Evolutionary conservation across 257 asterid genomes (phyloP).

Genomic region (Pogostemon cablin): DNA sequence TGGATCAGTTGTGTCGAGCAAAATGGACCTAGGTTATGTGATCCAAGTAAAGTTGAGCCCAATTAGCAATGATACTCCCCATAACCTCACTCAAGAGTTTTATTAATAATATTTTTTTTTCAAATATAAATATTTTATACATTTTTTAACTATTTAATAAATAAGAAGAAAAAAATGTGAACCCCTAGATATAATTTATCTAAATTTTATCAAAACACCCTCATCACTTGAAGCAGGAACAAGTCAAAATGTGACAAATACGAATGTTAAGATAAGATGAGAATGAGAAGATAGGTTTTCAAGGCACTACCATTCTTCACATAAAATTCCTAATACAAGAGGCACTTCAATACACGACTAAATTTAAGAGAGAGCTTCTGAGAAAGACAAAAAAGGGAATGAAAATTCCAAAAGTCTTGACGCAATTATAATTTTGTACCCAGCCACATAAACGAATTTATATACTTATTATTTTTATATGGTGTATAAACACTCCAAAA

Average conservation of each 20-base stretch:
- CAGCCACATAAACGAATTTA: too few species aligned
- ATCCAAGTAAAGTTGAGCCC: too few species aligned
- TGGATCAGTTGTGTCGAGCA: neutral
- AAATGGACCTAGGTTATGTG: neutral
- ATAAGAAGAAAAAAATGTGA: neutral
- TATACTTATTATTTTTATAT: too few species aligned
- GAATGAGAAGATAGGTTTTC: neutral
- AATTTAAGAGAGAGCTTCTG: neutral
- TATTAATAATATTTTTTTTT: too few species aligned
- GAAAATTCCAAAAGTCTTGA: too few species aligned
- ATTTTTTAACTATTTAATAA: neutral
- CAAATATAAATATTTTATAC: neutral
- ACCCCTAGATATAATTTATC: neutral
- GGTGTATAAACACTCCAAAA: too few species aligned
- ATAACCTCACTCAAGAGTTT: too few species aligned
- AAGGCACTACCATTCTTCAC: neutral
- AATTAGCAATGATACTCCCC: too few species aligned
- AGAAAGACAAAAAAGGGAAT: too few species aligned
- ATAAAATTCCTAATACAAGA: neutral
- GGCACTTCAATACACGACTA: neutral
- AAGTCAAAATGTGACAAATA: neutral
- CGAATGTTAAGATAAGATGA: neutral
- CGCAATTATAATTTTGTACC: too few species aligned
- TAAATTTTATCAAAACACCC: neutral
- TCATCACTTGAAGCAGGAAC: neutral